Evolutionary conservation across 2,329 filamentous ascomycete genomes (phyloP), one percentile per base, ranked within the genome.

Genomic region (Apiospora saccharicola): DNA sequence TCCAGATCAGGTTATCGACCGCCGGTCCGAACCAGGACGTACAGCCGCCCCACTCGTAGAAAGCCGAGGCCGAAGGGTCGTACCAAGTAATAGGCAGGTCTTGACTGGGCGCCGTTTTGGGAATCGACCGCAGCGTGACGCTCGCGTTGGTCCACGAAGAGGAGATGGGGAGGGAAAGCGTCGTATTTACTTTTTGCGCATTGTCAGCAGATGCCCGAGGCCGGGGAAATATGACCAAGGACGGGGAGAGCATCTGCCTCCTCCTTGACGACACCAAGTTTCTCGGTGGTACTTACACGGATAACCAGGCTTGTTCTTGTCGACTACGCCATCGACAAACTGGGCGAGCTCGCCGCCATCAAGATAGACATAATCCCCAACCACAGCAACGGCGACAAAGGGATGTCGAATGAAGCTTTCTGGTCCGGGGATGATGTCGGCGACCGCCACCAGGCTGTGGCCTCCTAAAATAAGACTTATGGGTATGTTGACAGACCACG

Each of bases 331-430:
- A 57, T 34, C 43, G 14, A 67, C 10, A 10, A n/a, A 13, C 53
- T 70, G 68, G 37, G 68, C 24, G 41, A 72, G 30, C 43, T 72
- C 71, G 26, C 71, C 71, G 24, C 71, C 68, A 53, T 72, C 71
- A 16, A 72, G 37, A 34, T 72, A 72, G 19, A 72, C 30, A 37
- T 47, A 46, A 16, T 70, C 67, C 10, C 57, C 71, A 22, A 70
- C 26, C 16, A 72, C 57, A n/a, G 57, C 57, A 16, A 72, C 57
- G 24, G 47, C 44, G 10, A 16, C 64, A 67, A 57, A 57, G 14
- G 14, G 14, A 10, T 16, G 53, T 14, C 53, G 53, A 34, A 57
- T 3, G 3, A 57, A 57, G 10, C 22, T 30, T 26, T 30, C 13
- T 19, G 44, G 44, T 16, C 14, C 3, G 44, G 44, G 16, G 4